Conservation (phyloP, 345 rosid genomes). For the Eucalyptus pauciflora region DNA sequence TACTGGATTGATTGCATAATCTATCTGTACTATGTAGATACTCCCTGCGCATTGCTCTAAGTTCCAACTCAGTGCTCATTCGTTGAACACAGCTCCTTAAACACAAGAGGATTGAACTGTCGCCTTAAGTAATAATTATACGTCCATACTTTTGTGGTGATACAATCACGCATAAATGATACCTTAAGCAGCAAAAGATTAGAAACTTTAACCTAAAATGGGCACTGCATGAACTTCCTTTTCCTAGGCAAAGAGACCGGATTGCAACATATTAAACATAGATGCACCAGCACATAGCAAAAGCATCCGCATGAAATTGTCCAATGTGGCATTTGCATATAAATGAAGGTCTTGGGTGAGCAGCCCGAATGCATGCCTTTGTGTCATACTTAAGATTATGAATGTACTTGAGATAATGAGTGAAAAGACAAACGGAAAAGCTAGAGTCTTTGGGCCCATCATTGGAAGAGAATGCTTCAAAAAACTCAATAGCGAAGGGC, state of each 20-base stretch:
- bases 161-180: too few species aligned
- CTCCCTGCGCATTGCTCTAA: background rate
- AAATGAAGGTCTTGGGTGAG: background rate
- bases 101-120: background rate
- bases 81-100: background rate
- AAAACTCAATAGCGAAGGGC: background rate
- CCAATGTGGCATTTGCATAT: background rate
- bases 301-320: background rate
- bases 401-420: background rate
- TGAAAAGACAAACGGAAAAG: background rate
- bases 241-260: background rate
- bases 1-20: background rate
- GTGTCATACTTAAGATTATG: background rate
- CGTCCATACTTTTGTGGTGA: too few species aligned
- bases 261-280: background rate
- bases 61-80: background rate
- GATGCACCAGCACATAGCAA: background rate
- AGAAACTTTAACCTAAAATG: too few species aligned
- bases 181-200: background rate
- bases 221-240: background rate
- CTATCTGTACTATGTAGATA: too few species aligned
- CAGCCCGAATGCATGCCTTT: slow-evolving; percentile 8
- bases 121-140: background rate
- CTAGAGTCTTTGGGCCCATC: background rate
- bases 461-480: background rate